Evolutionary conservation across 148 eudicot genomes (phyloP), one percentile per base, ranked within the genome.

Genomic region (Amaranthus palmeri): DNA sequence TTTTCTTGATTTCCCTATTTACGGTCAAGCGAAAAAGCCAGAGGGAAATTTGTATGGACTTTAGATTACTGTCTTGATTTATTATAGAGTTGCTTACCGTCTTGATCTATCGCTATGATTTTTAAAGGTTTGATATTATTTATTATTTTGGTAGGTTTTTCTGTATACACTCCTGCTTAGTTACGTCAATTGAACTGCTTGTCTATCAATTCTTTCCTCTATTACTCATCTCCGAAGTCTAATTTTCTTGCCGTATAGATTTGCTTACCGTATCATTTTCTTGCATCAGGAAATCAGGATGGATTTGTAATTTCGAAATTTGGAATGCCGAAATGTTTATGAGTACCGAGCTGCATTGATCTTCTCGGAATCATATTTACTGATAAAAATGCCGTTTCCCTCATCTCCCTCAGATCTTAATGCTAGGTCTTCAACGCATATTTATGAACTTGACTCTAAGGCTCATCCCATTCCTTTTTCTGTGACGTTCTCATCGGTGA

Each of bases 401-500:
- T 11, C 41, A 43, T 43, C 51, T 11, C 15, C 4, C 14, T 44
- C 68, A 64, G 52, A 1, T 49, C 61, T 58, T 41, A 46, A 49
- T 48, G 10, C n/a, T 74, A 36, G 58, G 43, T 51, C 49, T 14
- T 12, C 3, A 51, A 43, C 36, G 41, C 36, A 43, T 47, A 4
- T 10, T 67, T 25, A 36, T n/a, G 45, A 11, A 4, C 12, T 60
- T 13, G 53, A 44, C 13, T 18, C 68, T 51, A 61, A 54, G 66
- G 59, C 25, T 51, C 60, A 17, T 15, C 45, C 57, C 12, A 4
- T 58, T 74, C 40, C 43, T 47, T 54, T 49, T 42, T 9, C 13
- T 36, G 36, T 40, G 12, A 44, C 43, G 61, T 67, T 60, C 72
- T 47, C 81, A 61, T 78, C 76, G 52, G 76, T 78, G 81, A 78